Evolutionary conservation across 1,139 yeast species (phyloP).

Genomic region (Magnusiomyces paraingens): DNA sequence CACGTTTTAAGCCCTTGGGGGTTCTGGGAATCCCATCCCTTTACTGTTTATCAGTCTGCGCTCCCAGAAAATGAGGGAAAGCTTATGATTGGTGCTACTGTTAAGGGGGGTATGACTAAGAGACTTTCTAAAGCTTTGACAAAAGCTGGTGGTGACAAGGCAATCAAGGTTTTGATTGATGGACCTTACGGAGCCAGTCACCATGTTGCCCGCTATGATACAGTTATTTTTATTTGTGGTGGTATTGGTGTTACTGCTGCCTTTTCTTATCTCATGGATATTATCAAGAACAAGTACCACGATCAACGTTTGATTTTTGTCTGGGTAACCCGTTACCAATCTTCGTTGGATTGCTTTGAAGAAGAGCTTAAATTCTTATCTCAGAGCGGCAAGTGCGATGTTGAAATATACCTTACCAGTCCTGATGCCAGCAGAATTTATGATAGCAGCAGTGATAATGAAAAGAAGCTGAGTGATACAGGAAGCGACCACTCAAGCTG

Average conservation of each 20-base stretch:
- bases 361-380: constrained; percentile 41
- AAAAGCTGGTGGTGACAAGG: constrained; percentile 2
- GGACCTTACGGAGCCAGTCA: constrained; percentile 52
- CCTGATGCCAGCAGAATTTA: too few species aligned
- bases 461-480: too few species aligned
- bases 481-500: too few species aligned
- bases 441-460: too few species aligned
- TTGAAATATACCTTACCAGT: constrained; percentile 31
- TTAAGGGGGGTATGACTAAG: constrained; percentile 30
- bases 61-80: constrained; percentile 20
- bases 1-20: constrained; percentile 47
- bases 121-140: constrained; percentile 20
- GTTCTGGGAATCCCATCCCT: constrained; percentile 62
- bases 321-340: constrained; percentile 48
- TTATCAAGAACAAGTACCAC: constrained; percentile 19
- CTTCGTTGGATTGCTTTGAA: constrained; percentile 45
- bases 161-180: constrained; percentile 40
- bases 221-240: constrained; percentile 48
- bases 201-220: constrained; percentile 46
- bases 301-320: constrained; percentile 37
- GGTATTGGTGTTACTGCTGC: constrained; percentile 64
- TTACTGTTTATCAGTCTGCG: constrained; percentile 41
- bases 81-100: constrained; percentile 33
- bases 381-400: constrained; percentile 29
- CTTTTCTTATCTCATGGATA: constrained; percentile 26